phyloP scores from a whole-genome alignment of 75 land plant species.

The Cryptomeria japonica region DNA sequence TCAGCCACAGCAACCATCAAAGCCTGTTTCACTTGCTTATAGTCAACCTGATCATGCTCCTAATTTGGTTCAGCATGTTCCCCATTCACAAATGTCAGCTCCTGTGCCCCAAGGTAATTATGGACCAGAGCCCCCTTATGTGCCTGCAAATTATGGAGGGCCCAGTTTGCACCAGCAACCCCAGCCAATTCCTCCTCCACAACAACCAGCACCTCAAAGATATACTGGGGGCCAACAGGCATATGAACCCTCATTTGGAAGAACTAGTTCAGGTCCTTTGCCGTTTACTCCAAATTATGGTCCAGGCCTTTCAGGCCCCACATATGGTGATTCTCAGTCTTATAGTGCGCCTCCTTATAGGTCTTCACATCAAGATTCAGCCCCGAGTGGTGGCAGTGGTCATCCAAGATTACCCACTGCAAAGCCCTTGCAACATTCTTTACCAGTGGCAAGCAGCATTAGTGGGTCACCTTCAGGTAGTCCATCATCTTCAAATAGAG shows the following conservation, averaged over 20 bases:
- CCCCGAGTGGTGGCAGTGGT: constrained; percentile 59
- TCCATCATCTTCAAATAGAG: constrained; percentile 55
- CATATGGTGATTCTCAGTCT: constrained; percentile 32
- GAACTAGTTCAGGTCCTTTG: constrained; percentile 27
- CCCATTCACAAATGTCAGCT: constrained; percentile 10
- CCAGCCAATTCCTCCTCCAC: neutral
- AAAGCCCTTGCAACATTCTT: constrained; percentile 69
- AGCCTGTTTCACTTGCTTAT: constrained; percentile 22
- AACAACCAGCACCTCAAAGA: constrained; percentile 26
- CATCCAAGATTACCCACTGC: constrained; percentile 90
- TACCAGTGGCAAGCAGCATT: constrained; percentile 51
- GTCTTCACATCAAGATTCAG: constrained; percentile 34
- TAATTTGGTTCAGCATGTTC: constrained; percentile 6
- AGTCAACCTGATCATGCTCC: constrained; percentile 28
- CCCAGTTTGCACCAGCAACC: neutral
- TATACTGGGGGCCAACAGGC: constrained; percentile 16
- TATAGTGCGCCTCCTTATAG: constrained; percentile 46
- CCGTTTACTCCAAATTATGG: constrained; percentile 33
- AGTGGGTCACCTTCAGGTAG: constrained; percentile 38
- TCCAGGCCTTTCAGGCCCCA: constrained; percentile 24
- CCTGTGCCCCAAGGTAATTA: constrained; percentile 12
- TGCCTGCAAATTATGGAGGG: constrained; percentile 8
- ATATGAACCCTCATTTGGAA: constrained; percentile 56
- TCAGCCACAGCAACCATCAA: constrained; percentile 36
- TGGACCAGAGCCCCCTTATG: constrained; percentile 12